A percentile compares a stretch with the other conserved stretches of the same genome.
Evolutionary conservation across 2,329 filamentous ascomycete genomes (phyloP).

Genomic region (Pseudogymnoascus sp.): DNA sequence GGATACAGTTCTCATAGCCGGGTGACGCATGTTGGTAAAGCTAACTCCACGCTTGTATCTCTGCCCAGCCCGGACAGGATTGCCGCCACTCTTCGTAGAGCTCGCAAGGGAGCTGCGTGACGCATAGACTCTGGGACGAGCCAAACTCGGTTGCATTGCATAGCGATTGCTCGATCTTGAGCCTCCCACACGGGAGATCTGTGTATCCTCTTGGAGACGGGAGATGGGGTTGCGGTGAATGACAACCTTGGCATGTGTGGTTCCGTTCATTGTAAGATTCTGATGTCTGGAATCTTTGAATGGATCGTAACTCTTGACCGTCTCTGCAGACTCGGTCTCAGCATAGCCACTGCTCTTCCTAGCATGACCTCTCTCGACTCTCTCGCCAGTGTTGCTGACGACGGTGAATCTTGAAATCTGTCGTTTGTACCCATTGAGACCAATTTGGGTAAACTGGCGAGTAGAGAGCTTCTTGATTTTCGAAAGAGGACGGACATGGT

Average conservation of each 20-base stretch:
- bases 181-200: slow-evolving; percentile 8
- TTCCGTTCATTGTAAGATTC: slow-evolving; percentile 26
- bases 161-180: slow-evolving; percentile 15
- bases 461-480: slow-evolving; percentile 57
- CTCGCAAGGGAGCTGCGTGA: slow-evolving; percentile 43
- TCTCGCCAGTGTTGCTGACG: slow-evolving; percentile 53
- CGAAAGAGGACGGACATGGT: slow-evolving; percentile 59
- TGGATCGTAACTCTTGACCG: slow-evolving; percentile 69
- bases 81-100: slow-evolving; percentile 33
- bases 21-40: slow-evolving; percentile 47
- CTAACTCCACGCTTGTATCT: slow-evolving; percentile 56
- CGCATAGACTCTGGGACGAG: slow-evolving; percentile 27
- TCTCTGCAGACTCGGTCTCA: slow-evolving; percentile 34
- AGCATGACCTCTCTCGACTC: slow-evolving; percentile 40
- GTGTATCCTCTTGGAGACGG: background rate
- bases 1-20: background rate
- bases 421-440: slow-evolving; percentile 41
- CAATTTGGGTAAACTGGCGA: slow-evolving; percentile 47
- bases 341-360: slow-evolving; percentile 29
- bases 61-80: slow-evolving; percentile 35
- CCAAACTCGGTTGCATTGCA: slow-evolving; percentile 14
- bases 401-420: slow-evolving; percentile 58
- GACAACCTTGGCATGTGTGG: slow-evolving; percentile 21
- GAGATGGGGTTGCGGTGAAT: slow-evolving; percentile 19
- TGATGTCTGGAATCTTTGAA: slow-evolving; percentile 54